These are phyloP conservation scores for Lasiodiplodia hormozganensis DNA, from an alignment of 2,329 filamentous ascomycete genomes.

Conservation along the genomic window DNA sequence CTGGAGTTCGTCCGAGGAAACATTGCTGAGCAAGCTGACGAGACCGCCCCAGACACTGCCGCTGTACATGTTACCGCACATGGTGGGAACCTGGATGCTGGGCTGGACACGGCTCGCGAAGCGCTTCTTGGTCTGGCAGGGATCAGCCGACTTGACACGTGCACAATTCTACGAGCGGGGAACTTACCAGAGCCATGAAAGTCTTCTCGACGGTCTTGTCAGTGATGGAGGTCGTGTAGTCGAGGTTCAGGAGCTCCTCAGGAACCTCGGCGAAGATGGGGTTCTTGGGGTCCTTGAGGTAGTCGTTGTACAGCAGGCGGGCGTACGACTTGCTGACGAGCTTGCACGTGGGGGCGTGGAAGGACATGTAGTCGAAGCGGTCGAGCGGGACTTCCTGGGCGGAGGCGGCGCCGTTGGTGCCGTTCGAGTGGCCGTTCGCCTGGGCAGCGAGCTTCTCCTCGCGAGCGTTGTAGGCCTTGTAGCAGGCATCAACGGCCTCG, in stretches of 20 bases:
- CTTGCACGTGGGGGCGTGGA: constrained; percentile 63
- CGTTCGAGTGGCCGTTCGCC: constrained; percentile 50
- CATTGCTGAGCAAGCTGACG: constrained; percentile 55
- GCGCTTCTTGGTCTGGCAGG: constrained; percentile 54
- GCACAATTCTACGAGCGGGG: background rate
- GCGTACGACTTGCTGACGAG: constrained; percentile 62
- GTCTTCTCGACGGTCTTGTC: constrained; percentile 62
- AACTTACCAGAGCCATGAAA: constrained; percentile 52
- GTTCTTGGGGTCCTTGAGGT: constrained; percentile 54
- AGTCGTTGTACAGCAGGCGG: constrained; percentile 61
- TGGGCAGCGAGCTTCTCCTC: constrained; percentile 55
- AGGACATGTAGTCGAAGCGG: constrained; percentile 62
- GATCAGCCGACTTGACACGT: constrained; percentile 2
- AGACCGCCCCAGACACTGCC: constrained; percentile 60
- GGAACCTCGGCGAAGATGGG: constrained; percentile 58
- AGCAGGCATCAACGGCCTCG: constrained; percentile 60
- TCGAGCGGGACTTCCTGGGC: constrained; percentile 55
- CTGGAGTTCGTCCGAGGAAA: constrained; percentile 52
- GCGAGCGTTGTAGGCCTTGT: constrained; percentile 60
- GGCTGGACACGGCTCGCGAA: constrained; percentile 58
- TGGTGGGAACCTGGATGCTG: constrained; percentile 57
- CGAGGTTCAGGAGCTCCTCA: constrained; percentile 54
- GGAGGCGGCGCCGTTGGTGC: constrained; percentile 38
- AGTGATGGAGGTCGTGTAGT: constrained; percentile 55
- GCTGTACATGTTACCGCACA: constrained; percentile 64